Percentiles rank a stretch among this genome's conserved stretches.
Conservation (phyloP, 1,139 yeast species). For the Kodamaea arcana region DNA sequence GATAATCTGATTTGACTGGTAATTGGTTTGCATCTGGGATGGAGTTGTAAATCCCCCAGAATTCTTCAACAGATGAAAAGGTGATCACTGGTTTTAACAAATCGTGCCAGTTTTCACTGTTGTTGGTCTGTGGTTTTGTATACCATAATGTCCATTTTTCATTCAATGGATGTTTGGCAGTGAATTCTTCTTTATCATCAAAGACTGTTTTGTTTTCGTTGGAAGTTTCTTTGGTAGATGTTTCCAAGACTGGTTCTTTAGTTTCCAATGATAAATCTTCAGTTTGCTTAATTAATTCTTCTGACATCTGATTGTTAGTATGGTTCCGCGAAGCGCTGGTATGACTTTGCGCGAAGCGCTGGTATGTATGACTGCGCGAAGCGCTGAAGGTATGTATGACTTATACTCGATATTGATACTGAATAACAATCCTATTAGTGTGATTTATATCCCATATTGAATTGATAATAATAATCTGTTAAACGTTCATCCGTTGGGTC, state of each 20-base stretch:
- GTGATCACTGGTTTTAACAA: slow-evolving; percentile 90
- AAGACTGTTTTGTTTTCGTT: slow-evolving; percentile 58
- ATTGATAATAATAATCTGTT: no score
- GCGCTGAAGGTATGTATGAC: no score
- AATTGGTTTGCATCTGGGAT: slow-evolving; percentile 90
- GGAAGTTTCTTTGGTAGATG: no score
- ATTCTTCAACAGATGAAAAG: slow-evolving; percentile 90
- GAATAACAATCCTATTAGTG: no score
- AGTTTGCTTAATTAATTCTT: slow-evolving; percentile 53
- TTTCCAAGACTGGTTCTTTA: no score
- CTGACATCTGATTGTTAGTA: slow-evolving; percentile 33
- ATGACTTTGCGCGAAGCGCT: no score
- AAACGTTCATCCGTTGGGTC: no score
- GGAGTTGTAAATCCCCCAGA: slow-evolving; percentile 97
- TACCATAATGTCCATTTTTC: slow-evolving; percentile 97
- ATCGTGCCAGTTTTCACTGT: slow-evolving; percentile 87
- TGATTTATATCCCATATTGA: no score
- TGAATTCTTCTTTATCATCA: slow-evolving; percentile 64
- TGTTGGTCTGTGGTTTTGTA: slow-evolving; percentile 84
- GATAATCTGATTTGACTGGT: slow-evolving; percentile 92
- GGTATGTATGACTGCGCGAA: no score
- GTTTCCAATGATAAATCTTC: slow-evolving; percentile 46
- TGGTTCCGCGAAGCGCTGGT: no score
- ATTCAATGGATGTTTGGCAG: slow-evolving; percentile 86
- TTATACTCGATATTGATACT: no score